Evolutionary conservation across 2,329 filamentous ascomycete genomes (phyloP).

Genomic region (Fusarium drepaniforme): DNA sequence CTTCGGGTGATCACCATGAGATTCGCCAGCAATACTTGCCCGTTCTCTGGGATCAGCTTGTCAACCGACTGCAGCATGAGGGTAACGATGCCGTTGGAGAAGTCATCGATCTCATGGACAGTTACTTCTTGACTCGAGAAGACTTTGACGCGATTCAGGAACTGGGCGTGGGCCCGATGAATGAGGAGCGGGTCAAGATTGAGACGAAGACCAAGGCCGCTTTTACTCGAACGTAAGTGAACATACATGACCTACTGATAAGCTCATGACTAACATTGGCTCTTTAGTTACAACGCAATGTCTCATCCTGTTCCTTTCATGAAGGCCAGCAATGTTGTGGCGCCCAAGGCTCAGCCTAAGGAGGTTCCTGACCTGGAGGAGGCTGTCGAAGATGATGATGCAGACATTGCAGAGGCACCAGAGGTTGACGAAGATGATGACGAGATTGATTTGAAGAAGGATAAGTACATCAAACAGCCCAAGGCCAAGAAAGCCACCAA

Average conservation of each 20-base stretch:
- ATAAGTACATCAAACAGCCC: conserved; percentile 95
- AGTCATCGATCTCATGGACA: conserved; percentile 96
- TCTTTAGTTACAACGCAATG: conserved; percentile 81
- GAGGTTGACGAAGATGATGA: conserved; percentile 80
- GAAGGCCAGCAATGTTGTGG: conserved; percentile 84
- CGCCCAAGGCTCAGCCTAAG: conserved; percentile 76
- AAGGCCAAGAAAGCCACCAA: conserved; percentile 74
- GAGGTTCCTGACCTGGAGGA: conserved; percentile 96
- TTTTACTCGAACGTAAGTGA: conserved; percentile 86
- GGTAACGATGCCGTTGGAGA: conserved; percentile 86
- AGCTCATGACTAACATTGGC: conserved; percentile 10
- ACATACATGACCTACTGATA: neutral
- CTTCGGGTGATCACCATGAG: conserved; percentile 92
- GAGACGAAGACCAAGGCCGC: conserved; percentile 88
- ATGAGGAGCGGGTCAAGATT: conserved; percentile 80
- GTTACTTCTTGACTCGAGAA: conserved; percentile 93
- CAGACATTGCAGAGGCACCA: conserved; percentile 67
- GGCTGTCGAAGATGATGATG: conserved; percentile 90
- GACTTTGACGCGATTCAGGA: conserved; percentile 95
- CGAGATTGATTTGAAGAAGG: conserved; percentile 83
- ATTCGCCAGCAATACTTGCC: conserved; percentile 95
- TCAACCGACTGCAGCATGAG: conserved; percentile 79
- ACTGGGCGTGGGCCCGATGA: conserved; percentile 87
- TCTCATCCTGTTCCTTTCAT: conserved; percentile 95
- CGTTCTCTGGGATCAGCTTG: conserved; percentile 83